Conservation (phyloP, 2,329 filamentous ascomycete genomes). For the Aspergillus pseudonomiae region DNA sequence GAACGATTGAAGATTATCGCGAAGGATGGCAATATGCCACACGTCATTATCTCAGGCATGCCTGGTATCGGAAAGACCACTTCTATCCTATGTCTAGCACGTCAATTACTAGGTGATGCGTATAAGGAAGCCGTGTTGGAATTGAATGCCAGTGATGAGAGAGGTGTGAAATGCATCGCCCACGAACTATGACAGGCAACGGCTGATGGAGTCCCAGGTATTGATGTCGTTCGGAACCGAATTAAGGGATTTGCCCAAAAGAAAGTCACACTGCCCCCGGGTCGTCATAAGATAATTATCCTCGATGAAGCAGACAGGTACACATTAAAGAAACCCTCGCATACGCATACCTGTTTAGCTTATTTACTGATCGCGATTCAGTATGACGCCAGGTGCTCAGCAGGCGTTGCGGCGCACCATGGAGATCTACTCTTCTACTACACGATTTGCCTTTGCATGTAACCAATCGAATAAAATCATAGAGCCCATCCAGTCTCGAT, state of each 20-base stretch:
- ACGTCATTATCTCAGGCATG: constrained; percentile 99
- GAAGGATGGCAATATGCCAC: constrained; percentile 98
- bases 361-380: constrained; percentile 31
- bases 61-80: constrained; percentile 99
- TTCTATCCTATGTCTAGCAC: constrained; percentile 87
- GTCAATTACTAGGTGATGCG: constrained; percentile 85
- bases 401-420: constrained; percentile 94
- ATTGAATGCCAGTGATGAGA: constrained; percentile 93
- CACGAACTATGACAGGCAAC: not conserved
- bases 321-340: constrained; percentile 12
- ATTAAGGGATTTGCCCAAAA: constrained; percentile 99
- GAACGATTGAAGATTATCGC: constrained; percentile 97
- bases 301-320: constrained; percentile 92
- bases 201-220: constrained; percentile 57
- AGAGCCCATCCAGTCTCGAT: constrained; percentile 95
- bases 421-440: constrained; percentile 98
- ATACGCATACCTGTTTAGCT: not conserved
- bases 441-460: constrained; percentile 95
- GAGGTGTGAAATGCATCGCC: constrained; percentile 56
- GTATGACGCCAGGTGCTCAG: constrained; percentile 94
- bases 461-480: constrained; percentile 99
- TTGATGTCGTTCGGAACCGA: constrained; percentile 93
- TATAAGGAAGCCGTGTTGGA: constrained; percentile 98
- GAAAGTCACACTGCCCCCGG: constrained; percentile 90
- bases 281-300: constrained; percentile 94